phyloP scores from a whole-genome alignment of 208 protist genomes.

The Acanthamoeba triangularis region DNA sequence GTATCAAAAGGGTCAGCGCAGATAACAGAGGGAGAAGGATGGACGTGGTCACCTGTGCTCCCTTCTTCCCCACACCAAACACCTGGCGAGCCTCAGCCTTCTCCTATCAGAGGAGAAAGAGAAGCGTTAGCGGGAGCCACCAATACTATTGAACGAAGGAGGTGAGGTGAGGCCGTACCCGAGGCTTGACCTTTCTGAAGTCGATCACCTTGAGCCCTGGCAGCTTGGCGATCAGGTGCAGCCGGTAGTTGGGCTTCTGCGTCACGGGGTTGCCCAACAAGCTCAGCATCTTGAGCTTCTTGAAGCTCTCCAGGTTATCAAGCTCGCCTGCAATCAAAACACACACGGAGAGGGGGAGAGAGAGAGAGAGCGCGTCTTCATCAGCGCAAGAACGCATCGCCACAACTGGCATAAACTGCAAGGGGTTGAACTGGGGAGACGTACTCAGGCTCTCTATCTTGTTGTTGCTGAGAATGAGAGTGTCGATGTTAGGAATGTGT shows the following conservation, averaged over 20 bases:
- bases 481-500: conserved; percentile 89
- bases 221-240: conserved; percentile 90
- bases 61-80: conserved; percentile 34
- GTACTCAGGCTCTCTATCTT: conserved; percentile 71
- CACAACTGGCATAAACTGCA: too few relatives aligned
- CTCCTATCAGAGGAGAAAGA: neutral
- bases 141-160: neutral
- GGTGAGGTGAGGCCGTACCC: neutral
- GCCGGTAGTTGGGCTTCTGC: conserved; percentile 89
- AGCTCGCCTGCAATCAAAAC: conserved; percentile 23
- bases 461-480: conserved; percentile 92
- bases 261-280: conserved; percentile 91
- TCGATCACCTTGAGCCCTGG: conserved; percentile 90
- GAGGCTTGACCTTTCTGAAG: conserved; percentile 88
- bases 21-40: neutral
- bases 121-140: neutral
- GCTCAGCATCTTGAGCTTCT: conserved; percentile 82
- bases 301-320: conserved; percentile 81
- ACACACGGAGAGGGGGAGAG: neutral
- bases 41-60: neutral
- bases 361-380: neutral
- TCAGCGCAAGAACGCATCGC: neutral
- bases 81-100: conserved; percentile 24
- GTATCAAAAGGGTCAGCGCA: too few relatives aligned
- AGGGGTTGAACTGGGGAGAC: neutral